phyloP scores from a whole-genome alignment of 345 rosid genomes.

The Eucalyptus tenuipes region DNA sequence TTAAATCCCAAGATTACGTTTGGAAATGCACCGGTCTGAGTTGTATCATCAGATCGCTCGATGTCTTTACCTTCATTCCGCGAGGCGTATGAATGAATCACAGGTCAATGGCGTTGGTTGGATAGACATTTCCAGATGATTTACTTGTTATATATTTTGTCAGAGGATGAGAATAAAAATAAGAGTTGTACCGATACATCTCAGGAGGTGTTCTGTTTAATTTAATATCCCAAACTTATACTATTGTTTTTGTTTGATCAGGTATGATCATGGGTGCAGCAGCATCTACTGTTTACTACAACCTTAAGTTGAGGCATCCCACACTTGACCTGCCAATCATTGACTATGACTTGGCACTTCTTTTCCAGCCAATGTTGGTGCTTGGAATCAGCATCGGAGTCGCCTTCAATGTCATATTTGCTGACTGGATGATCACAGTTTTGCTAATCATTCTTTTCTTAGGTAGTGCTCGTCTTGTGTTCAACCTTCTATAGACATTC shows the following conservation, averaged over 20 bases:
- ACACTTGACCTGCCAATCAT: conserved; percentile 7
- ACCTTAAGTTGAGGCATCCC: conserved; percentile 53
- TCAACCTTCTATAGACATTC: not conserved
- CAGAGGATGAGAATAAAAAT: not conserved
- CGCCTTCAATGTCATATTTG: conserved; percentile 51
- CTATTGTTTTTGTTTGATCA: conserved; percentile 1
- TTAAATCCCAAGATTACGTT: not conserved
- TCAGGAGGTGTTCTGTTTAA: not conserved
- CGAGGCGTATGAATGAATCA: not conserved
- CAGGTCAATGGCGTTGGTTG: not conserved
- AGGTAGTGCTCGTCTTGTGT: conserved; percentile 15
- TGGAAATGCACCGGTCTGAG: not conserved
- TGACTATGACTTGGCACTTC: conserved; percentile 44
- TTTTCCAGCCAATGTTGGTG: conserved; percentile 78
- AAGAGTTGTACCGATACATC: not conserved
- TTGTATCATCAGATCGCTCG: not conserved
- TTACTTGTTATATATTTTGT: not conserved
- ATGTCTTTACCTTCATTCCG: not conserved
- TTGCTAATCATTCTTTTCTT: conserved; percentile 65
- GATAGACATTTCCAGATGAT: not conserved
- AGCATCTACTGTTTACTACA: conserved; percentile 66
- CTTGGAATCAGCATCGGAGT: conserved; percentile 78
- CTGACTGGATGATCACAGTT: conserved; percentile 79
- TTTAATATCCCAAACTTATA: not conserved
- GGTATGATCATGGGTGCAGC: conserved; percentile 92